Evolutionary conservation across 2,329 filamentous ascomycete species (phyloP), one percentile per base, ranked within the genome.

Genomic region (Elsinoe ampelina): DNA sequence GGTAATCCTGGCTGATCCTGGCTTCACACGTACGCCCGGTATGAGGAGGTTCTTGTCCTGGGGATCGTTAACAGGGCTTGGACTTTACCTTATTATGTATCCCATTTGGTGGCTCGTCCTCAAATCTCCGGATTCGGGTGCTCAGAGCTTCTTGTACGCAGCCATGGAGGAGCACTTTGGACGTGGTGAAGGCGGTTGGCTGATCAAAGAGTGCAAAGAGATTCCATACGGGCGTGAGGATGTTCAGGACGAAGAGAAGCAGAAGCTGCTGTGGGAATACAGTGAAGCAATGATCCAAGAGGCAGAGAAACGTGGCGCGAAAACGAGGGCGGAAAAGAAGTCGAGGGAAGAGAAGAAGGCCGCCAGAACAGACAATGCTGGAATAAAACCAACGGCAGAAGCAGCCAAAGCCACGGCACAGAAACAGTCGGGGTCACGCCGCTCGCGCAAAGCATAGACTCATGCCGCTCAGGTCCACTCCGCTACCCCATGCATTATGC

Each of bases 121-220:
- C 55, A 97, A 98, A 71, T 91, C 87, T 34, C 81, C 90, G 0
- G 73, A 84, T 54, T 84, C 87, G 72, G 93, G 89, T 2, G 88
- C 92, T 0, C 91, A 98, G 72, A 90, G 87, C 4, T 83, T 97
- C 47, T 74, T 97, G 7, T 85, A 85, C 63, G 91, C 91, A 0
- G 84, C 84, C 1, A 95, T 96, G 88, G 91, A 96, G 57, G 80
- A 80, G 2, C 76, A 78, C 2, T 81, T 90, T 52, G 82, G 80
- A 3, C 78, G 84, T 34, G 82, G 79, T 1, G 66, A 71, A 1
- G 87, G 87, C 7, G 87, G 85, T 0, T 84, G 80, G 66, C 68
- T 95, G 50, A 78, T 98, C 68, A 97, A 96, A 72, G 95, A 97
- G 71, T 97, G 92, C 68, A 83, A 81, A 63, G 81, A 89, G 66